Base-by-base conservation (phyloP, 352 stramenopile species). In the Pythium sp. region DNA sequence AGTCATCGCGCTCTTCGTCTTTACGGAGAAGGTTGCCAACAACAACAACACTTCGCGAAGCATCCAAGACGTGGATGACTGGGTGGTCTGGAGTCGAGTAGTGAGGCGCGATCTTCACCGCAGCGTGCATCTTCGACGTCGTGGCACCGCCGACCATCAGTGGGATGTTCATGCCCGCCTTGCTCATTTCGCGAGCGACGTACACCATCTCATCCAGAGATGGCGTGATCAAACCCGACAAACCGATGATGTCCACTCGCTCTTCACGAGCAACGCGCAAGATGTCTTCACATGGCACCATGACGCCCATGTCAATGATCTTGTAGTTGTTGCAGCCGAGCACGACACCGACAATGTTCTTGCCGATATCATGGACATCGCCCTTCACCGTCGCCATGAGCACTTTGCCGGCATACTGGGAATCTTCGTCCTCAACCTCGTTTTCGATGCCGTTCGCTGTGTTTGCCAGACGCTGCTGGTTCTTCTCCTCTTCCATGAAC, bases 291-390 rank as follows among this genome's bases (percentile, higher is more conserved):
- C 93, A 99, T 7, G 90, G 90, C 56, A 93, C 89, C 97, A 99
- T 99, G 36, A 99, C 97, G 63, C 97, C 97, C 70, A 99, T 92
- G 77, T 99, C 97, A 36, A 91, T 91, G 69, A 90, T 96, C 79
- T 99, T 99, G 87, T 97, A 99, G 73, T 99, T 99, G 84, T 99
- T 99, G 81, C 97, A 99, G 34, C 96, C 96, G 24, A 99, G 82
- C 57, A 99, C 97, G 62, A 99, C 97, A 53, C 93, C 91, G 46
- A 99, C 97, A 86, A 99, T 99, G 81, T 99, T 99, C 76, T 99
- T 99, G 64, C 97, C 97, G 72, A 99, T 99, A 72, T 99, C 97
- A 78, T 99, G 97, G 24, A 99, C 97, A 76, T 99, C 97, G 64
- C 97, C 97, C 76, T 99, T 99, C 3, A 99, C 97, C 14, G 97